These are phyloP conservation scores for Cylindricascospora bacillispora DNA, from an alignment of 1,139 yeast species.

Conservation along the genomic window DNA sequence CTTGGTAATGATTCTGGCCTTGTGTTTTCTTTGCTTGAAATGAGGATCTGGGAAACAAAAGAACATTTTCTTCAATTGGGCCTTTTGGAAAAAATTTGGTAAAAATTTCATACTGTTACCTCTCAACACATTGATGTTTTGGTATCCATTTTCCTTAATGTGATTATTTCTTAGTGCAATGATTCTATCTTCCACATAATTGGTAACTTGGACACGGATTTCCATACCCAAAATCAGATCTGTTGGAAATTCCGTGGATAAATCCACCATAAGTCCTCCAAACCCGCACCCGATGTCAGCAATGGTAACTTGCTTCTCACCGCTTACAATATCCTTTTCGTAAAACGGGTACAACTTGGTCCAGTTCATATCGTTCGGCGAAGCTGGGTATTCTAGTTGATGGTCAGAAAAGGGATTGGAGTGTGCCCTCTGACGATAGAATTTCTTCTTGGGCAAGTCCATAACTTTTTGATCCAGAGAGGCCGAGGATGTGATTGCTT, in stretches of 20 bases:
- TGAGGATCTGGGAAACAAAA: slow-evolving; percentile 99
- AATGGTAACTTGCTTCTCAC: slow-evolving; percentile 56
- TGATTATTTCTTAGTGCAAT: slow-evolving; percentile 55
- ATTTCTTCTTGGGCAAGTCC: slow-evolving; percentile 70
- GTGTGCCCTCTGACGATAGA: slow-evolving; percentile 93
- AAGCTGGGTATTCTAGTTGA: slow-evolving; percentile 70
- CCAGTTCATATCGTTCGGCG: slow-evolving; percentile 88
- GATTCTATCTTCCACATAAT: slow-evolving; percentile 90
- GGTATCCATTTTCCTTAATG: slow-evolving; percentile 34
- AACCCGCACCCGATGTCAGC: slow-evolving; percentile 98
- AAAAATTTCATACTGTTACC: slow-evolving; percentile 96
- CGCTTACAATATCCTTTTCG: slow-evolving; percentile 31
- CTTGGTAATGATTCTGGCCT: slow-evolving; percentile 87
- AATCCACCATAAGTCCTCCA: slow-evolving; percentile 78
- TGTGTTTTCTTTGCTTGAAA: slow-evolving; percentile 92
- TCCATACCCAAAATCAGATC: slow-evolving; percentile 85
- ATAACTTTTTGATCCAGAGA: slow-evolving; percentile 16
- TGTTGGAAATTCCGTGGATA: slow-evolving; percentile 67
- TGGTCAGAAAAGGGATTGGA: slow-evolving; percentile 97
- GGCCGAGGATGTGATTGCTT: slow-evolving; percentile 5
- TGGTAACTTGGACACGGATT: slow-evolving; percentile 93
- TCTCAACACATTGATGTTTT: slow-evolving; percentile 79
- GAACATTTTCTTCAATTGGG: slow-evolving; percentile 78
- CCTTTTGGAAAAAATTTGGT: slow-evolving; percentile 80
- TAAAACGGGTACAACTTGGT: slow-evolving; percentile 52